Evolutionary conservation across 108 stramenopile species (phyloP), one percentile per base, ranked within the genome.

Genomic region (Conticribra weissflogii): DNA sequence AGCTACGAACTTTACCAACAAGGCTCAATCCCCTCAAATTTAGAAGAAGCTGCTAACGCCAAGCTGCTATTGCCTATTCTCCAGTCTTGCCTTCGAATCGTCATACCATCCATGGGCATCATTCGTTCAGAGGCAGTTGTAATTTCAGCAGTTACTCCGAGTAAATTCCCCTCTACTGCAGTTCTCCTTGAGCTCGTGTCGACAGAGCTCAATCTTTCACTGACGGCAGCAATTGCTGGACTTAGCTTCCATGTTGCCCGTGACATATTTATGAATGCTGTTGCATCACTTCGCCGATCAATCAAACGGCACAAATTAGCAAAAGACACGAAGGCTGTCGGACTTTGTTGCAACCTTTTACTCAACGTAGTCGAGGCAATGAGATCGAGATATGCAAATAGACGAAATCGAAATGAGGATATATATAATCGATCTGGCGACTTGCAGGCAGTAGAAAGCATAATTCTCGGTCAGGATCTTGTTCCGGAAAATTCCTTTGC

Each of bases 41-140:
- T 55, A 29, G 36, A 48, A 7, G 23, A 15, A 31, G 49, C 36
- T 44, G 50, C 73, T 19, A 76, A 85, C 30, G 84, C 94, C 19
- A 92, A 87, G 50, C 73, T 91, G 18, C 70, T 95, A 29, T 72
- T 95, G 9, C 94, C 91, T 16, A 88, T 95, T 36, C 71, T 95
- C 33, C 91, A 89, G 54, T 90, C 94, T 4, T 85, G 83, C 48
- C 62, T 91, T 27, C 86, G 94, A 41, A 59, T 84, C 24, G 53
- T 87, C n/a, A 16, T 91, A 16, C 86, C 73, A 22, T 74, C 81
- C 51, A 55, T 90, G 28, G 83, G 78, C 0, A 72, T 72, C 29
- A 66, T 91, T 21, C 72, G 54, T 32, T 75, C 69, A 48, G 60
- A 54, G 65, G 87, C 75, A 44, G 62, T 80, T 32, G 79, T 80